Percentiles rank a stretch among this genome's conserved stretches.
Evolutionary conservation across 2,329 filamentous ascomycete genomes (phyloP).

Genomic region (Dothistroma septosporum): DNA sequence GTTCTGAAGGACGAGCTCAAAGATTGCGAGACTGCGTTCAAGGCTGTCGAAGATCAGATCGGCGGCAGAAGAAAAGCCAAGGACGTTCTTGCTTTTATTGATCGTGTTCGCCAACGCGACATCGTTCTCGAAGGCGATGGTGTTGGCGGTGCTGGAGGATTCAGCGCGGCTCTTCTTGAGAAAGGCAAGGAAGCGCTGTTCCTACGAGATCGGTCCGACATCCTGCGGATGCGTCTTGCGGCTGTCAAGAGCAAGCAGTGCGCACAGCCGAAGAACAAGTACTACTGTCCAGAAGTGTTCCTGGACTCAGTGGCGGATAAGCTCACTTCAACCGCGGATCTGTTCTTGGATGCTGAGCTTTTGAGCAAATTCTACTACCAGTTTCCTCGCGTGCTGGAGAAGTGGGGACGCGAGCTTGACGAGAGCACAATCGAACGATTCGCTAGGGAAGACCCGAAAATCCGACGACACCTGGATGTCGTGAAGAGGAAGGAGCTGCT

Average conservation of each 20-base stretch:
- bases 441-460: constrained; percentile 86
- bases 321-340: constrained; percentile 86
- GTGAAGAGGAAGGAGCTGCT: constrained; percentile 88
- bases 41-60: constrained; percentile 68
- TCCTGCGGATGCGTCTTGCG: constrained; percentile 82
- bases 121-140: constrained; percentile 79
- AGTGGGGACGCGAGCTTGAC: constrained; percentile 66
- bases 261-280: constrained; percentile 78
- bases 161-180: constrained; percentile 75
- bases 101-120: constrained; percentile 82
- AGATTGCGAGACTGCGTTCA: constrained; percentile 75
- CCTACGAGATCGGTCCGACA: constrained; percentile 82
- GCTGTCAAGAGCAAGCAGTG: constrained; percentile 92
- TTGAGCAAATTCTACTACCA: constrained; percentile 95
- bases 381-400: constrained; percentile 88
- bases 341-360: constrained; percentile 96
- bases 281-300: constrained; percentile 94
- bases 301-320: constrained; percentile 96
- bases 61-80: constrained; percentile 79
- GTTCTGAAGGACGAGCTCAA: constrained; percentile 84
- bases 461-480: constrained; percentile 83
- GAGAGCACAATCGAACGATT: constrained; percentile 82
- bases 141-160: constrained; percentile 79
- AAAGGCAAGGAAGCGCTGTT: constrained; percentile 88
- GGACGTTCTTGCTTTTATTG: constrained; percentile 87